Base-by-base conservation (phyloP, 345 rosid genomes). In the Salix purpurea region DNA sequence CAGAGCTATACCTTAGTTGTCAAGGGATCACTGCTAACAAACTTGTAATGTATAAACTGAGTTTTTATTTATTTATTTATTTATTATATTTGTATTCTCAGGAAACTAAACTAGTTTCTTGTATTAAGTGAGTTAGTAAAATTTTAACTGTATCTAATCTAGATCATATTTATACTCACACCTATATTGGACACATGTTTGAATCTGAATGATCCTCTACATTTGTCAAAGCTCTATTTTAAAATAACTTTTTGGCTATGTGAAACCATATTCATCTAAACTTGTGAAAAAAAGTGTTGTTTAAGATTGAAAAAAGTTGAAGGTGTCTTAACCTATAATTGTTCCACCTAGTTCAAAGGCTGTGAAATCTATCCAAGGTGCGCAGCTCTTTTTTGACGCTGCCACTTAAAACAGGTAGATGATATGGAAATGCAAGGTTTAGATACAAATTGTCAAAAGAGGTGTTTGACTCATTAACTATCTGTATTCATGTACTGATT, bases 401-500 rank as follows among this genome's bases (percentile, higher is more conserved):
- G 28, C 48, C 16, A 37, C 56, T 75, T 13, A 46, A 30, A 64
- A 28, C 54, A n/a, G 52, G 19, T 68, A 6, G 15, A 28, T 50
- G 14, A 6, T 46, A 28, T 36, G 40, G 23, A 30, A 24, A 48
- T 14, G 28, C 21, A 39, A 67, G 71, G 3, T 40, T 68, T 11
- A 15, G 1, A 34, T 68, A 16, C 18, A 14, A 40, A 26, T 39
- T 68, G 42, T 68, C 12, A 9, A 42, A 42, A 68, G 26, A 67
- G 54, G 16, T 64, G 32, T 54, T 71, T 10, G 23, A 32, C 40
- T 71, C 62, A 11, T 34, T 64, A 52, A 44, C 39, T 52, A 23
- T 46, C 65, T 60, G 65, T 60, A 9, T 60, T 66, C 40, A 62
- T 74, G 70, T 65, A 18, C 54, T 72, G 44, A 16, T 77, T 81